A percentile compares a stretch with the other conserved stretches of the same genome.
Evolutionary conservation across 1,139 yeast genomes (phyloP).

Genomic region (Debaryomyces sp.): DNA sequence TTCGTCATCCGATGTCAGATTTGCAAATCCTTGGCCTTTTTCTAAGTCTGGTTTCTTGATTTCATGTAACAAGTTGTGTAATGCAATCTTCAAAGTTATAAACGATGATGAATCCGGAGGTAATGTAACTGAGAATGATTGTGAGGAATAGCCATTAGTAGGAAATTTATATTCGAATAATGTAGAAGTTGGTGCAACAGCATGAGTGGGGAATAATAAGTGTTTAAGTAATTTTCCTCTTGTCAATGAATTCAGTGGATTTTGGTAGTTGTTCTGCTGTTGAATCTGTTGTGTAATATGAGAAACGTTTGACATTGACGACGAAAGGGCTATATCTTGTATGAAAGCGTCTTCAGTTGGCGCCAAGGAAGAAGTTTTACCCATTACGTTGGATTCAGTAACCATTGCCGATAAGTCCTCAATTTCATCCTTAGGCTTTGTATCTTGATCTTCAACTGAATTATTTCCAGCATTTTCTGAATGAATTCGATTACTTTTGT

Average conservation of each 20-base stretch:
- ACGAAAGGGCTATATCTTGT: slow-evolving; percentile 38
- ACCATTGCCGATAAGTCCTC: slow-evolving; percentile 4
- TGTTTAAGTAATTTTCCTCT: slow-evolving; percentile 31
- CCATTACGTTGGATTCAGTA: slow-evolving; percentile 27
- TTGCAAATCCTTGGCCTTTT: slow-evolving; percentile 33
- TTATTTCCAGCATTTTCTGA: slow-evolving; percentile 12
- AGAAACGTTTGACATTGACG: slow-evolving; percentile 33
- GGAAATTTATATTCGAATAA: slow-evolving; percentile 50
- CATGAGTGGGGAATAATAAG: slow-evolving; percentile 38
- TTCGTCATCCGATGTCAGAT: slow-evolving; percentile 38
- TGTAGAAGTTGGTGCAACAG: slow-evolving; percentile 25
- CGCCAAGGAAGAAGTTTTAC: slow-evolving; percentile 31
- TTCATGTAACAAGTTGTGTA: slow-evolving; percentile 43
- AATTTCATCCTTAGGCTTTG: slow-evolving; percentile 13
- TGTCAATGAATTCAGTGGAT: slow-evolving; percentile 18
- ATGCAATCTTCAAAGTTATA: slow-evolving; percentile 44
- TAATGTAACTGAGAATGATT: slow-evolving; percentile 44
- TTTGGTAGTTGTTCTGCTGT: slow-evolving; percentile 24
- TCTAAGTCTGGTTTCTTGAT: slow-evolving; percentile 37
- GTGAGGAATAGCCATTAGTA: slow-evolving; percentile 46
- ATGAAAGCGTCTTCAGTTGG: slow-evolving; percentile 34
- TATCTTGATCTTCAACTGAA: slow-evolving; percentile 17
- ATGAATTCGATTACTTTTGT: slow-evolving; percentile 13
- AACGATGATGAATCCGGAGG: slow-evolving; percentile 49
- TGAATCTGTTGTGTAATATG: slow-evolving; percentile 30